Evolutionary conservation across 2,329 filamentous ascomycete species (phyloP), one percentile per base, ranked within the genome.

Genomic region (Colletotrichum tropicale): DNA sequence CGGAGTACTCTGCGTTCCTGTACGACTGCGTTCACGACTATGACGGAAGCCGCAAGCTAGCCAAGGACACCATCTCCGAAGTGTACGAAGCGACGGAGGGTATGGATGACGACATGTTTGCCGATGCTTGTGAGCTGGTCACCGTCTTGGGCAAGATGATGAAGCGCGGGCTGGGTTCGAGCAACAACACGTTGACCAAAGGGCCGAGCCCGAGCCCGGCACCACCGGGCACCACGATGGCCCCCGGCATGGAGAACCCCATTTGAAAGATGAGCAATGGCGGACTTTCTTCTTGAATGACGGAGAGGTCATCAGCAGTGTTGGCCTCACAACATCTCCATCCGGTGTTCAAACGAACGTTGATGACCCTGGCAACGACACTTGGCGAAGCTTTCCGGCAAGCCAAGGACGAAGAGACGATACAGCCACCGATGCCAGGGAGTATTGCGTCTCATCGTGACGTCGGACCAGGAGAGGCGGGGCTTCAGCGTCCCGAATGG

Each of bases 81-180:
- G 96, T 98, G 1, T 98, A 98, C 82, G 94, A 96, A 73, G 95
- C 96, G 2, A 93, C 94, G 69, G 96, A 98, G 84, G 95, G 95
- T 24, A 96, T 98, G 92, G 95, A 98, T 75, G 96, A 98, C 81
- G 95, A 98, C 79, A 98, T 97, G 88, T 99, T 98, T 82, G 92
- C 94, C 78, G 97, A 98, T 83, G 95, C 96, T 0, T 96, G 95
- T 74, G 94, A 96, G 80, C 89, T 98, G 15, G 96, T 98, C 10
- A 94, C 94, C 2, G 93, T 97, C 0, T 85, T 98, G 1, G 95
- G 95, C 8, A 95, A 93, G 81, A 97, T 98, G 93, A 95, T 96
- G 90, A 96, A 94, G 85, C 91, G 95, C 66, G 94, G 94, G 3
- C 82, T 92, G 5, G 86, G 84, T 7, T 83, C 85, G 4, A 84